Conservation (phyloP, 1,284 basidiomycete genomes). For the Cystobasidium pallidum region DNA sequence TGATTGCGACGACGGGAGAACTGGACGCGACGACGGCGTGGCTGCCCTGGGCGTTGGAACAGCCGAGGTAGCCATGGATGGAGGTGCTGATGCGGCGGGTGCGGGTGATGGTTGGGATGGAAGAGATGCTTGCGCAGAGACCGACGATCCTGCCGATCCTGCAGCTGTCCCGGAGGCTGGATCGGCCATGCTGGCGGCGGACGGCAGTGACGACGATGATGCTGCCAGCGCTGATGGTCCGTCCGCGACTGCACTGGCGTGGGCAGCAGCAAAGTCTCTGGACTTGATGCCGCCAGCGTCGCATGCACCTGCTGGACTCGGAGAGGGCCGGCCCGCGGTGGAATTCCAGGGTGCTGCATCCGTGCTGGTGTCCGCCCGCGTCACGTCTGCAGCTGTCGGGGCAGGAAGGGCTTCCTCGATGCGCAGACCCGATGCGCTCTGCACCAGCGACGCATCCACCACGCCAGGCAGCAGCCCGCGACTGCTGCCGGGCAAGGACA, state of each 20-base stretch:
- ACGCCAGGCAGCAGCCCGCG: background rate
- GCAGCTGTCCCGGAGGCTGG: background rate
- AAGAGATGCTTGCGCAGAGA: background rate
- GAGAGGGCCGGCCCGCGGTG: too few species aligned
- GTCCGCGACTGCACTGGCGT: background rate
- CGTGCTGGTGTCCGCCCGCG: background rate
- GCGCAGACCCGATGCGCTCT: background rate
- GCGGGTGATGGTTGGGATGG: background rate
- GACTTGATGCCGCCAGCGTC: background rate
- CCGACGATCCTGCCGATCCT: background rate
- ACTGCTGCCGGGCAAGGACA: background rate
- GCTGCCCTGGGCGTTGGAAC: background rate
- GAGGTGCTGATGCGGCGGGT: background rate
- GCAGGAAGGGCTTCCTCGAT: background rate
- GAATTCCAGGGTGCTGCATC: background rate
- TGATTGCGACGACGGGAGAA: slow-evolving; percentile 15
- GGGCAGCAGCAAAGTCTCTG: slow-evolving; percentile 13
- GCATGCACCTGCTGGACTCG: background rate
- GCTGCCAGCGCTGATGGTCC: background rate
- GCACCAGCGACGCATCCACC: background rate
- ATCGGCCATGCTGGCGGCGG: background rate
- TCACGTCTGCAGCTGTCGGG: background rate
- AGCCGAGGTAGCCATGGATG: slow-evolving; percentile 1
- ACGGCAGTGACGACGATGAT: background rate
- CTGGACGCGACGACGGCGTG: slow-evolving; percentile 16